These are phyloP conservation scores for Calonectria montana DNA, from an alignment of 2,329 filamentous ascomycete species.

Conservation along the genomic window DNA sequence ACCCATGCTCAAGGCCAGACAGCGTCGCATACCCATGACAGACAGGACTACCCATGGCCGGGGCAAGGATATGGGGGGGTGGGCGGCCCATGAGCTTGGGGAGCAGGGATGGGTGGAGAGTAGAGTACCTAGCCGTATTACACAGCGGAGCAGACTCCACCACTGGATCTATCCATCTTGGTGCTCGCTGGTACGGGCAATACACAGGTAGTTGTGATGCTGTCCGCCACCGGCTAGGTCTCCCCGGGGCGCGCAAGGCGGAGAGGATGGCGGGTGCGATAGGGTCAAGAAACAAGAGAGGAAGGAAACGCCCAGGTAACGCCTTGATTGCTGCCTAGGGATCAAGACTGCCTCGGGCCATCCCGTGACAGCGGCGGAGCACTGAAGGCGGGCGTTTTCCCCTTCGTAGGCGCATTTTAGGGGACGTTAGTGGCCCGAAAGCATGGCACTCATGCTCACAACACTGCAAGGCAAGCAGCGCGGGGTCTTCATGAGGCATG, in stretches of 20 bases:
- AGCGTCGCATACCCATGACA: slow-evolving; percentile 22
- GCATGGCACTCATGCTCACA: neutral
- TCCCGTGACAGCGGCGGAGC: slow-evolving; percentile 5
- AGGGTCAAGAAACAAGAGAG: neutral
- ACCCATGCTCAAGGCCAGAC: slow-evolving; percentile 3
- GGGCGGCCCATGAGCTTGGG: slow-evolving; percentile 14
- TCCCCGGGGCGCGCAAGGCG: neutral
- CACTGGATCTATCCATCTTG: slow-evolving; percentile 5
- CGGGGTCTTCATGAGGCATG: slow-evolving; percentile 11
- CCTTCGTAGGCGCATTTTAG: neutral
- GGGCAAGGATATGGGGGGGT: neutral
- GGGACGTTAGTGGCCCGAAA: neutral
- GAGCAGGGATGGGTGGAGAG: slow-evolving; percentile 5
- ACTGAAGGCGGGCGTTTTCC: neutral
- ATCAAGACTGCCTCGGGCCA: neutral
- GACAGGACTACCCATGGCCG: slow-evolving; percentile 5
- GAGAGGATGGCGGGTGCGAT: neutral
- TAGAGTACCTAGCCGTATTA: neutral
- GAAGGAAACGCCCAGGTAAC: neutral
- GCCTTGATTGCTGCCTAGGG: slow-evolving; percentile 2
- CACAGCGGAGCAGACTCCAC: slow-evolving; percentile 4
- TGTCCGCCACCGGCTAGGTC: neutral
- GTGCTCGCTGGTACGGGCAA: neutral
- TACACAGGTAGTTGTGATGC: neutral
- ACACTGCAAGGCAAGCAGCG: slow-evolving; percentile 6